phyloP scores from a whole-genome alignment of 1,284 basidiomycete species.

The Puccinia sorghi region DNA sequence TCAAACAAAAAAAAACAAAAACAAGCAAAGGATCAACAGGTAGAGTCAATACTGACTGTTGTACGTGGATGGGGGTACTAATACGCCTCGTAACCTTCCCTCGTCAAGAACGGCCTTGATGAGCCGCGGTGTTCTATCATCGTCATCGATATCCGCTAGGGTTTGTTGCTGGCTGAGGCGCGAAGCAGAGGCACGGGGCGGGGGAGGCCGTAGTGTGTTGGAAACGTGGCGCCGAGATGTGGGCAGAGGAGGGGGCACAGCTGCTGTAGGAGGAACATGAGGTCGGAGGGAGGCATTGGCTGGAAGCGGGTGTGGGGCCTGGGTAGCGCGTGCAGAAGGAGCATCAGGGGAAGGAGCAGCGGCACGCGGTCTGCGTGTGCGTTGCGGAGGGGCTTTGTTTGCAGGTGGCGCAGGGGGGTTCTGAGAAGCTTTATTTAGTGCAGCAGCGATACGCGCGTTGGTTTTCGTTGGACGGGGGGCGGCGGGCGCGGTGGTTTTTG shows the following conservation, averaged over 20 bases:
- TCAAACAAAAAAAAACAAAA: too few relatives aligned
- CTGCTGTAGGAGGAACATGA: background rate
- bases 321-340: background rate
- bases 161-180: background rate
- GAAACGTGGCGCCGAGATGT: background rate
- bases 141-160: background rate
- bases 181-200: background rate
- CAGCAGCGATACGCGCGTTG: constrained; percentile 3
- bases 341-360: background rate
- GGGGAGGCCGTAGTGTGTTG: background rate
- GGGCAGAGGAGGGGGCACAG: background rate
- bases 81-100: background rate
- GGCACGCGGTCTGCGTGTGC: background rate
- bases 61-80: background rate
- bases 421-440: background rate
- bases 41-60: background rate
- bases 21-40: background rate
- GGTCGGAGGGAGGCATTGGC: background rate
- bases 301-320: background rate
- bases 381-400: background rate
- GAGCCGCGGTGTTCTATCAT: too few relatives aligned
- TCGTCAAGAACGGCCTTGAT: background rate
- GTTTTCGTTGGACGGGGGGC: constrained; percentile 10
- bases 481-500: background rate
- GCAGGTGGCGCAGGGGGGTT: background rate